phyloP scores from a whole-genome alignment of 805 yeast species.

The Wickerhamomyces chambardii region DNA sequence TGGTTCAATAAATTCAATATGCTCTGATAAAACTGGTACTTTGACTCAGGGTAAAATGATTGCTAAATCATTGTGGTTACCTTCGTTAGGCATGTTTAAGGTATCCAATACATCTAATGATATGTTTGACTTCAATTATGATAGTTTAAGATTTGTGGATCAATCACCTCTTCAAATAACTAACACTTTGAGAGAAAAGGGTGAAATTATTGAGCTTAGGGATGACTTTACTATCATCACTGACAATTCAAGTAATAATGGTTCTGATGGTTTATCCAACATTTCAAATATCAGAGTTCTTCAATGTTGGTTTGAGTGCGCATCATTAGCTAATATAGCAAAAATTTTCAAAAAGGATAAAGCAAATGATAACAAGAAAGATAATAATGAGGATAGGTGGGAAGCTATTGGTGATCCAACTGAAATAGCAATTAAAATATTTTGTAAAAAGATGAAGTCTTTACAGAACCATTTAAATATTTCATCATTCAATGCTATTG shows the following conservation, averaged over 20 bases:
- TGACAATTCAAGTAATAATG: conserved; percentile 22
- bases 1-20: conserved; percentile 72
- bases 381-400: too few relatives aligned
- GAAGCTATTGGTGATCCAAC: conserved; percentile 86
- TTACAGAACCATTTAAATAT: too few relatives aligned
- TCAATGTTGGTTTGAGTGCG: conserved; percentile 51
- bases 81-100: conserved; percentile 47
- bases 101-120: conserved; percentile 46
- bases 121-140: conserved; percentile 57
- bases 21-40: conserved; percentile 82
- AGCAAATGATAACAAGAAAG: too few relatives aligned
- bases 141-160: conserved; percentile 24
- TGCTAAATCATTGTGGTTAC: conserved; percentile 62
- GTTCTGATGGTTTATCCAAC: too few relatives aligned
- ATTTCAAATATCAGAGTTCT: too few relatives aligned
- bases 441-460: conserved; percentile 52
- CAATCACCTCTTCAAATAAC: conserved; percentile 8
- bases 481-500: too few relatives aligned
- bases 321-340: conserved; percentile 78
- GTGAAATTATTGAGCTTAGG: conserved; percentile 10
- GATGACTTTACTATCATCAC: conserved; percentile 11
- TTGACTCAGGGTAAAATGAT: conserved; percentile 76
- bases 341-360: conserved; percentile 41
- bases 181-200: not conserved
- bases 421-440: conserved; percentile 81